These are phyloP conservation scores for Trichomonas vaginalis DNA, from an alignment of 208 protist genomes.

Conservation along the genomic window DNA sequence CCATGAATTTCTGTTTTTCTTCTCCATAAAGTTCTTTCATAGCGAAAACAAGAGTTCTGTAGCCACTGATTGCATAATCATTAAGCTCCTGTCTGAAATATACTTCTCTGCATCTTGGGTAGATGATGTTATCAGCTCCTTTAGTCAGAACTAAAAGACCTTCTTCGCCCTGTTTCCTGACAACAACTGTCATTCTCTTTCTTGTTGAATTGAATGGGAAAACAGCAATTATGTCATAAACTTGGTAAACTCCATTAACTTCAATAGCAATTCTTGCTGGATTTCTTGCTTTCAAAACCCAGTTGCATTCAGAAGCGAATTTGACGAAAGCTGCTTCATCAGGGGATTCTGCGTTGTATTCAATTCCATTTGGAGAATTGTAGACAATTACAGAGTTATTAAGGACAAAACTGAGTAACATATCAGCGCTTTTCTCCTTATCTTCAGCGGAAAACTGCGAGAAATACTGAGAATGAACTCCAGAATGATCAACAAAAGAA, in stretches of 20 bases:
- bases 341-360: background rate
- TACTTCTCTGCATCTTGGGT: background rate
- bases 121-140: constrained; percentile 27
- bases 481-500: background rate
- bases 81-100: background rate
- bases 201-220: constrained; percentile 56
- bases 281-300: background rate
- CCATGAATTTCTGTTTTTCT: background rate
- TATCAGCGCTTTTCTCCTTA: too few relatives aligned
- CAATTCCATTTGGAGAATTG: background rate
- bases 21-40: background rate
- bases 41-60: background rate
- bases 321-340: background rate
- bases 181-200: constrained; percentile 29
- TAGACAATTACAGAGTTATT: background rate
- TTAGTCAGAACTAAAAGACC: constrained; percentile 20
- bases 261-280: background rate
- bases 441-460: background rate
- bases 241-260: background rate
- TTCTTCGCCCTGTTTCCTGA: background rate
- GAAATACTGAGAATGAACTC: background rate
- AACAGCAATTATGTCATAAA: constrained; percentile 28
- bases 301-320: background rate
- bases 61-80: background rate
- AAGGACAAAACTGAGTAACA: background rate